Base-by-base conservation (phyloP, 1,284 basidiomycete genomes). In the Boletus albobrunnescens region DNA sequence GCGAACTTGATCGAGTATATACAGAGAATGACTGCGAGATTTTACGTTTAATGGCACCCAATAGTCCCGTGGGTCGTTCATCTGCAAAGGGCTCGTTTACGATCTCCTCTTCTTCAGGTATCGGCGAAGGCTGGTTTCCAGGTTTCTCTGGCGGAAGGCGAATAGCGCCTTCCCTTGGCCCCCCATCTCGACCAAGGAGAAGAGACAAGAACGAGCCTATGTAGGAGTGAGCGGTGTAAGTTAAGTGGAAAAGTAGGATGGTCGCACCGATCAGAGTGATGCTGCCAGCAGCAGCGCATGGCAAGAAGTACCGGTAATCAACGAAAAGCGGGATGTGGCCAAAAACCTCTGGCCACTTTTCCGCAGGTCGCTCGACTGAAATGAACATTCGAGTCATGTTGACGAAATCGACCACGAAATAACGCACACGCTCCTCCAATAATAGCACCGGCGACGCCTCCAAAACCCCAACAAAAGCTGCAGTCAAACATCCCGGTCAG, bases 401-500 rank as follows among this genome's bases (percentile, higher is more conserved):
- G 44, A 44, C 17, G 22, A 46, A 40, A 54, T 36, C 36, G 28
- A 42, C 19, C 9, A 37, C 2, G 17, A 35, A 12, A 45, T 10
- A 27, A 73, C 86, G 64, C 53, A 89, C 87, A 93, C 42, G 85
- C 74, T 57, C 91, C 91, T 52, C 91, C 91, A 35, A 94, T 77
- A 53, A 94, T 89, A 41, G 89, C 87, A 44, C 89, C 91, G 37
- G 87, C 79, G 11, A 94, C 89, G 79, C 93, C 94, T 54, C 94
- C 94, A 61, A 97, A 83, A 53, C 94, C 94, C 94, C 94, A 97
- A 55, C 86, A 92, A 68, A 96, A 96, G 12, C 79, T 82, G 48
- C 11, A 30, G 43, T 41, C 19, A n/a, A 32, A 45, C 37, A 39
- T 11, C 12, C 1, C n/a, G 8, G 19, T 59, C n/a, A 54, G 42